Conservation (phyloP, 2,329 filamentous ascomycete genomes). For the Stagonosporopsis tanaceti region DNA sequence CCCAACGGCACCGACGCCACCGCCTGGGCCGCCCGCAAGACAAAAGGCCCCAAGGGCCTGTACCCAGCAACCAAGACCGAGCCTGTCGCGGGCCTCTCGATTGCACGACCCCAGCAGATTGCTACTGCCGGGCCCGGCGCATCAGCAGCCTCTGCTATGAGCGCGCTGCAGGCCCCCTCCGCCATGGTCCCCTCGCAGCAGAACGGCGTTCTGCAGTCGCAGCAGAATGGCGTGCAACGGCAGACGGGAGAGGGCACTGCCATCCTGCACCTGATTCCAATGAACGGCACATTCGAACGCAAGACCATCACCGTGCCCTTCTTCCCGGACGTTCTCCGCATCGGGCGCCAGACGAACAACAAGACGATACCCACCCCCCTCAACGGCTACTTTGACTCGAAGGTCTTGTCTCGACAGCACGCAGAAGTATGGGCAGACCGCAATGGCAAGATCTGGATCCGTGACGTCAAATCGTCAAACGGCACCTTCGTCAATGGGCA, state of each 20-base stretch:
- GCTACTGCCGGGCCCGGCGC: slow-evolving; percentile 65
- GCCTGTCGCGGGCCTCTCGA: slow-evolving; percentile 68
- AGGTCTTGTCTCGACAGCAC: slow-evolving; percentile 94
- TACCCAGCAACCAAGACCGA: slow-evolving; percentile 74
- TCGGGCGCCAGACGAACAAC: slow-evolving; percentile 95
- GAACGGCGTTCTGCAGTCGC: slow-evolving; percentile 66
- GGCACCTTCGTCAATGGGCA: slow-evolving; percentile 97
- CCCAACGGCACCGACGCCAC: slow-evolving; percentile 37
- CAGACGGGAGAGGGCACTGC: slow-evolving; percentile 69
- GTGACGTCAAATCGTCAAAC: slow-evolving; percentile 98
- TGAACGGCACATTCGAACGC: slow-evolving; percentile 96
- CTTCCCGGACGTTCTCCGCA: slow-evolving; percentile 90
- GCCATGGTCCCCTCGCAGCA: slow-evolving; percentile 73
- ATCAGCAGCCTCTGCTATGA: slow-evolving; percentile 68
- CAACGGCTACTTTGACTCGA: slow-evolving; percentile 98
- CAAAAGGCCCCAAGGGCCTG: slow-evolving; percentile 62
- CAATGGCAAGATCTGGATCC: slow-evolving; percentile 88
- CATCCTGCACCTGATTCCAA: slow-evolving; percentile 83
- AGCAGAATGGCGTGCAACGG: slow-evolving; percentile 64
- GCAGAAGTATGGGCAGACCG: slow-evolving; percentile 93
- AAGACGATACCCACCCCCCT: slow-evolving; percentile 90
- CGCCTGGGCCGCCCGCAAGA: slow-evolving; percentile 57
- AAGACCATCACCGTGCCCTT: slow-evolving; percentile 96
- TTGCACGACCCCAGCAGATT: slow-evolving; percentile 68
- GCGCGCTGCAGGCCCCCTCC: slow-evolving; percentile 68